Conservation (phyloP, 805 yeast species). For the Saccharomycopsis vini region DNA sequence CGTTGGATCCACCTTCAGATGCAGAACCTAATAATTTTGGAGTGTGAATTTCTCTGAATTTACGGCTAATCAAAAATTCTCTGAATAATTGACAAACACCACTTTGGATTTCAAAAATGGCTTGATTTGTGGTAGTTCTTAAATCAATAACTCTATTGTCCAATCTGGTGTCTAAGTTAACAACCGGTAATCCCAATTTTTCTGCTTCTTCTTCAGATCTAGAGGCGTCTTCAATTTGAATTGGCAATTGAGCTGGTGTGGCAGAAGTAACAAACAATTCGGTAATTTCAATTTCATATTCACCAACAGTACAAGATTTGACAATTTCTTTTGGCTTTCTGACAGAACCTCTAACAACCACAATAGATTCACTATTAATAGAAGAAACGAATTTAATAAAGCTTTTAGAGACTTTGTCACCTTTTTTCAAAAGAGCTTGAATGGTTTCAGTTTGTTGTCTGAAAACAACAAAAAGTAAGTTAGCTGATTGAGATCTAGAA, state of each 20-base stretch:
- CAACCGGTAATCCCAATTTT: slow-evolving; percentile 84
- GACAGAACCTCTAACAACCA: slow-evolving; percentile 79
- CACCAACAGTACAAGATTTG: slow-evolving; percentile 86
- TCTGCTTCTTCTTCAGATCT: slow-evolving; percentile 93
- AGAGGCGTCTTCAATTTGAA: slow-evolving; percentile 91
- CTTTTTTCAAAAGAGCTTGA: slow-evolving; percentile 77
- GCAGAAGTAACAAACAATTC: slow-evolving; percentile 72
- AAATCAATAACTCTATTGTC: slow-evolving; percentile 93
- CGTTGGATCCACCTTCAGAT: slow-evolving; percentile 97
- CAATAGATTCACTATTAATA: slow-evolving; percentile 82
- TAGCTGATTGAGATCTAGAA: slow-evolving; percentile 92
- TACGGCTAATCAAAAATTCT: slow-evolving; percentile 62
- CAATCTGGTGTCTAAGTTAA: slow-evolving; percentile 91
- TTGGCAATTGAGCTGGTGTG: slow-evolving; percentile 88
- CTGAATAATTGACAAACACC: slow-evolving; percentile 85
- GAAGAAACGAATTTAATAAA: slow-evolving; percentile 95
- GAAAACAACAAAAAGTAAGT: slow-evolving; percentile 80
- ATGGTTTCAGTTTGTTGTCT: slow-evolving; percentile 82
- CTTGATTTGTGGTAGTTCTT: slow-evolving; percentile 95
- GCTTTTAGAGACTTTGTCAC: slow-evolving; percentile 77
- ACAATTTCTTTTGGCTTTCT: slow-evolving; percentile 78
- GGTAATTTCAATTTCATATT: slow-evolving; percentile 71
- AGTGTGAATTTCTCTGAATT: slow-evolving; percentile 88
- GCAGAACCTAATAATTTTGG: slow-evolving; percentile 95
- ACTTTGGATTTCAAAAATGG: slow-evolving; percentile 87